Evolutionary conservation across 345 rosid genomes (phyloP).

Genomic region (Xanthoceras sorbifolium): DNA sequence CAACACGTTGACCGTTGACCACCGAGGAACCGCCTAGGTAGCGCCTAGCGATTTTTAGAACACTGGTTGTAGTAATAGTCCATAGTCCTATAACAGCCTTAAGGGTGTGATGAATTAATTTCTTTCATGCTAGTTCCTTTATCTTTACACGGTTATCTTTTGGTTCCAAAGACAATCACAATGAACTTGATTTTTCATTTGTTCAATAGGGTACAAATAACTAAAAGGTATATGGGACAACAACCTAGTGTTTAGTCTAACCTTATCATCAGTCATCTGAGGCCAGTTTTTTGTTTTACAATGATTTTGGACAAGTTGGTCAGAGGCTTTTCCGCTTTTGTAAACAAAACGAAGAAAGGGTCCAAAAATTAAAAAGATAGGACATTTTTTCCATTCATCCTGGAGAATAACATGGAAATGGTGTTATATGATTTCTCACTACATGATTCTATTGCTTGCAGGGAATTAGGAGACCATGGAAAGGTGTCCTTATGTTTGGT

Average conservation of each 20-base stretch:
- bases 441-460: conserved; percentile 29
- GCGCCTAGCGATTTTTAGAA: too few species aligned
- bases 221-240: background rate
- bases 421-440: background rate
- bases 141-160: background rate
- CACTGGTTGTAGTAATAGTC: background rate
- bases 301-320: background rate
- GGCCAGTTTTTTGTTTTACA: background rate
- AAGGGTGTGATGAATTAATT: background rate
- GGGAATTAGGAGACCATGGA: conserved; percentile 99
- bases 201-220: background rate
- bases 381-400: background rate
- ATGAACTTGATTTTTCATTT: conserved; percentile 15
- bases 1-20: too few species aligned
- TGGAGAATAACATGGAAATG: background rate
- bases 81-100: background rate
- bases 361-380: background rate
- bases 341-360: background rate
- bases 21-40: too few species aligned
- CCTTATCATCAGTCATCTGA: background rate
- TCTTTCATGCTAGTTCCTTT: too few species aligned
- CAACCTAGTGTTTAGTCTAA: background rate
- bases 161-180: background rate
- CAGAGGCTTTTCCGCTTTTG: background rate
- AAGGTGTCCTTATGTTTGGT: conserved; percentile 99